phyloP scores from a whole-genome alignment of 148 eudicot species.

The Gaultheria prostrata region DNA sequence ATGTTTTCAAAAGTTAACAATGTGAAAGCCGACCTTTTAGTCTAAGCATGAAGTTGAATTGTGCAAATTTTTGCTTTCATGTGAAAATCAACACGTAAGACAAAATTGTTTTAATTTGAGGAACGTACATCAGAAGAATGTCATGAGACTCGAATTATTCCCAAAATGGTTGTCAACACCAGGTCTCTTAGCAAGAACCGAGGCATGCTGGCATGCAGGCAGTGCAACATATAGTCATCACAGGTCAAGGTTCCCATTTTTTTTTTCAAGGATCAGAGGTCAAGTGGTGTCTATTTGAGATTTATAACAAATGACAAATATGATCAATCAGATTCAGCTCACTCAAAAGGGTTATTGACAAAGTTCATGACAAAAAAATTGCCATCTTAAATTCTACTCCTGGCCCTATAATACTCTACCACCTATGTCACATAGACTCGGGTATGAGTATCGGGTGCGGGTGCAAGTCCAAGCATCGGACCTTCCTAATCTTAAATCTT shows the following conservation, averaged over 20 bases:
- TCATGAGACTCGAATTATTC: not conserved
- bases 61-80: not conserved
- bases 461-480: too few species aligned
- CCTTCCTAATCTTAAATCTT: too few species aligned
- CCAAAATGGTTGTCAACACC: not conserved
- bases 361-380: not conserved
- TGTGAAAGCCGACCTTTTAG: not conserved
- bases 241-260: not conserved
- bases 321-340: constrained; percentile 5
- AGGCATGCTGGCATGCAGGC: too few species aligned
- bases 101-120: not conserved
- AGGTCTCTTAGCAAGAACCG: not conserved
- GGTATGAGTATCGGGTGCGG: too few species aligned
- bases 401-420: not conserved
- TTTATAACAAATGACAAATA: not conserved
- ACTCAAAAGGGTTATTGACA: not conserved
- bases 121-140: not conserved
- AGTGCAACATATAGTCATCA: not conserved
- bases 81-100: not conserved
- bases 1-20: not conserved
- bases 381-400: constrained; percentile 2
- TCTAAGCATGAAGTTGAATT: not conserved
- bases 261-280: not conserved
- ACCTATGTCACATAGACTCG: too few species aligned
- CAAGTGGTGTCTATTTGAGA: not conserved